A percentile compares a stretch with the other conserved stretches of the same genome.
Conservation (phyloP, 1,139 yeast species). For the Geotrichum europaeum region DNA sequence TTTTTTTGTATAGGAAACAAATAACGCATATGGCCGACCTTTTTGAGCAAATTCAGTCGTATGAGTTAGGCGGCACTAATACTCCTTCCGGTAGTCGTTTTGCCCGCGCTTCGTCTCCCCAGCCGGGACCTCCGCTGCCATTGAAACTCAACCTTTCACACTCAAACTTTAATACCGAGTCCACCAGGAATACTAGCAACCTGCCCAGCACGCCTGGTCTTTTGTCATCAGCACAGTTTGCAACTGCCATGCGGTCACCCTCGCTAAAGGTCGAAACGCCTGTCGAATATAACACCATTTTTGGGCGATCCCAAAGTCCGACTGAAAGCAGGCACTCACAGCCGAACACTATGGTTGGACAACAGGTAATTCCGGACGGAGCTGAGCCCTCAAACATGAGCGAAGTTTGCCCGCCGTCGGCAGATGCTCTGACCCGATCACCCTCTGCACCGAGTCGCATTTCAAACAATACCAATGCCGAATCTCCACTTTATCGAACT, state of each 20-base stretch:
- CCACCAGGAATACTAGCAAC: background rate
- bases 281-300: background rate
- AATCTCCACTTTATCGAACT: background rate
- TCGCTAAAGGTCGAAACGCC: background rate
- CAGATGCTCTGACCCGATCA: background rate
- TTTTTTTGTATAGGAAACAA: background rate
- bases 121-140: background rate
- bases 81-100: background rate
- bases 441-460: background rate
- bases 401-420: background rate
- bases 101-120: background rate
- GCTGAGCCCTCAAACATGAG: background rate
- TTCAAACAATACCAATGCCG: background rate
- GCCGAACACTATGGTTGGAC: background rate
- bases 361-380: background rate
- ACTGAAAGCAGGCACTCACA: background rate
- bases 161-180: background rate
- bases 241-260: background rate
- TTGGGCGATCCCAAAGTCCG: background rate
- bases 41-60: background rate
- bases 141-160: background rate
- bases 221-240: background rate
- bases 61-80: background rate
- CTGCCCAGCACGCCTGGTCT: background rate
- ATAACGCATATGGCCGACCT: background rate